Percentiles rank a stretch among this genome's conserved stretches.
phyloP scores from a whole-genome alignment of 2,329 filamentous ascomycete species.

The Diplocarpon rosae region DNA sequence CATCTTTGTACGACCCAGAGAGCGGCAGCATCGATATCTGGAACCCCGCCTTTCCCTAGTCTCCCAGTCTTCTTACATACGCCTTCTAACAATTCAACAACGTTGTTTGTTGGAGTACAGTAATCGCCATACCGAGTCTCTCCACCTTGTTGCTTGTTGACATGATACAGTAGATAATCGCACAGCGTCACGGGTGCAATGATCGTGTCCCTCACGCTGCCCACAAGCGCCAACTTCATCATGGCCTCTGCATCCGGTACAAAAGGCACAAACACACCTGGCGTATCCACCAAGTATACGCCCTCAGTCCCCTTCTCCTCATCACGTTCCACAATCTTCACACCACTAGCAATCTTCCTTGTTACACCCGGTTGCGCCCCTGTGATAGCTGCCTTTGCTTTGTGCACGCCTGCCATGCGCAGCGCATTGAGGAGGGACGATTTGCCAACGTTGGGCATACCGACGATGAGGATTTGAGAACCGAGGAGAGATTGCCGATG shows the following conservation, averaged over 20 bases:
- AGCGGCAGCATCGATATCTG: constrained; percentile 62
- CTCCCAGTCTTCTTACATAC: constrained; percentile 68
- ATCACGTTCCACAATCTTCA: constrained; percentile 60
- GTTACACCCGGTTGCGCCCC: constrained; percentile 86
- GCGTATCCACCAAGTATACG: constrained; percentile 83
- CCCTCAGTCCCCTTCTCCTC: constrained; percentile 31
- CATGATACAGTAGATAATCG: constrained; percentile 79
- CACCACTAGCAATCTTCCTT: constrained; percentile 68
- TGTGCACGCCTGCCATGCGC: constrained; percentile 53
- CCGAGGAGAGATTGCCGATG: constrained; percentile 57
- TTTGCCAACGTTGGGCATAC: constrained; percentile 97
- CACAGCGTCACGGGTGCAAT: constrained; percentile 68
- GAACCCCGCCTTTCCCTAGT: constrained; percentile 59
- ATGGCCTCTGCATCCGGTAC: constrained; percentile 76
- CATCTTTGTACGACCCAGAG: constrained; percentile 74
- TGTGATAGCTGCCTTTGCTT: constrained; percentile 64
- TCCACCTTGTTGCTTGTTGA: constrained; percentile 46
- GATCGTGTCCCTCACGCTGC: constrained; percentile 82
- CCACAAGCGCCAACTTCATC: constrained; percentile 88
- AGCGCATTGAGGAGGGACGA: constrained; percentile 86
- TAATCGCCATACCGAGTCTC: constrained; percentile 34
- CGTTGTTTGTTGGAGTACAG: constrained; percentile 69
- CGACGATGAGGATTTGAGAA: constrained; percentile 77
- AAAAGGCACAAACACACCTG: constrained; percentile 91
- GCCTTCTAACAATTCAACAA: constrained; percentile 57